Base-by-base conservation (phyloP, 2,329 filamentous ascomycete genomes). In the Fusarium musae region DNA sequence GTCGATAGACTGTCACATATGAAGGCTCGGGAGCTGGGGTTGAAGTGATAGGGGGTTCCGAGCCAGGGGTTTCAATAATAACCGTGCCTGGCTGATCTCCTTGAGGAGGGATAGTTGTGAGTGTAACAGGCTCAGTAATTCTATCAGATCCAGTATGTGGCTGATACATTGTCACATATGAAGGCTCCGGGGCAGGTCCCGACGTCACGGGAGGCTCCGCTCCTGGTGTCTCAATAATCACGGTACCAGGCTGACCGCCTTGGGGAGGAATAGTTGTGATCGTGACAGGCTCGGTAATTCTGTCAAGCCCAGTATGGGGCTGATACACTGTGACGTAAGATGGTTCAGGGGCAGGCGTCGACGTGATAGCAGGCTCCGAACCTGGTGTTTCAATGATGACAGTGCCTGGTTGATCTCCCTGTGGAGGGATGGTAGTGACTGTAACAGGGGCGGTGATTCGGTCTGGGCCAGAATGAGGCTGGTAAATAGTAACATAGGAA, bases 321-420 rank as follows among this genome's bases (percentile, higher is more conserved):
- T 23, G 56, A 30, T 72, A 72, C 1, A 66, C 52, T 10, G 69
- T 70, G 4, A 69, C 26, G 30, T 69, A 70, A 5, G 56, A 57
- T 4, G 66, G 34, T 11, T 59, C 49, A 8, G 46, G 46, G 4
- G 30, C 66, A 16, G 59, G 34, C 4, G 42, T 32, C 4, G 66
- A 43, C 1, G 59, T 61, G 9, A 65, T n/a, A 3, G 68, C 23
- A 36, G 65, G 66, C 19, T 43, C 36, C 10, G 52, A 66, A 6
- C 58, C 58, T 17, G 66, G 66, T 17, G 66, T 69, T 37, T 69
- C 66, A 6, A 70, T 59, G 5, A 70, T 52, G 6, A 60, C 66
- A 12, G 60, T 61, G 6, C 66, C 66, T 1, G 66, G 68, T 12
- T 70, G 60, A 2, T 56, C 66, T 5, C 66, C 59, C 17, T 47